Evolutionary conservation across 306 rosid genomes (phyloP).

Genomic region (Vachellia collinsii): DNA sequence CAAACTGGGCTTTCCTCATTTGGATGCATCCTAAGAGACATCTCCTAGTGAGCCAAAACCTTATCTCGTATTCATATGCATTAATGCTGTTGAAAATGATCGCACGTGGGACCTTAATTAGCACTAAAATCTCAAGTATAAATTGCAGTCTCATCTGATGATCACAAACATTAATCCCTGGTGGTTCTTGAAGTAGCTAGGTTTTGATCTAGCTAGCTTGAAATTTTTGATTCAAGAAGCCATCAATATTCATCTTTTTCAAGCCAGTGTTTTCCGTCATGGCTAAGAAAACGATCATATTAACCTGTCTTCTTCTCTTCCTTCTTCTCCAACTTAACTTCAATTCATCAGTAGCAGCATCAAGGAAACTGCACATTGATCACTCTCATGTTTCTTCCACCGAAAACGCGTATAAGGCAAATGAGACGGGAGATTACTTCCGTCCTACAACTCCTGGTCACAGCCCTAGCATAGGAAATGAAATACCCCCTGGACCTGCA

Average conservation of each 20-base stretch:
- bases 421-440: constrained; percentile 43
- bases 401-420: constrained; percentile 44
- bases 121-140: constrained; percentile 44
- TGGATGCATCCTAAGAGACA: constrained; percentile 49
- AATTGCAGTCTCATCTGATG: constrained; percentile 42
- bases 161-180: constrained; percentile 13
- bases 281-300: constrained; percentile 36
- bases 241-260: neutral
- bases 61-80: constrained; percentile 39
- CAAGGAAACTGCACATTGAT: constrained; percentile 45
- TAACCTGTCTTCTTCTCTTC: constrained; percentile 28
- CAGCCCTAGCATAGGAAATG: constrained; percentile 67
- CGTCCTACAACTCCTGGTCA: constrained; percentile 65
- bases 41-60: constrained; percentile 55
- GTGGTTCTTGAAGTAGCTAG: constrained; percentile 4
- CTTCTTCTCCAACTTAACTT: constrained; percentile 38
- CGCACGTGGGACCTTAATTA: constrained; percentile 59
- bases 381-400: constrained; percentile 43
- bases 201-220: neutral
- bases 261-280: constrained; percentile 4
- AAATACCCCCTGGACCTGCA: constrained; percentile 31
- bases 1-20: constrained; percentile 43
- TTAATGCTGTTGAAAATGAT: constrained; percentile 24
- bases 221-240: neutral
- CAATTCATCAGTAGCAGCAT: constrained; percentile 35